Base-by-base conservation (phyloP, 2,329 filamentous ascomycete genomes). In the Orbilia javanica region DNA sequence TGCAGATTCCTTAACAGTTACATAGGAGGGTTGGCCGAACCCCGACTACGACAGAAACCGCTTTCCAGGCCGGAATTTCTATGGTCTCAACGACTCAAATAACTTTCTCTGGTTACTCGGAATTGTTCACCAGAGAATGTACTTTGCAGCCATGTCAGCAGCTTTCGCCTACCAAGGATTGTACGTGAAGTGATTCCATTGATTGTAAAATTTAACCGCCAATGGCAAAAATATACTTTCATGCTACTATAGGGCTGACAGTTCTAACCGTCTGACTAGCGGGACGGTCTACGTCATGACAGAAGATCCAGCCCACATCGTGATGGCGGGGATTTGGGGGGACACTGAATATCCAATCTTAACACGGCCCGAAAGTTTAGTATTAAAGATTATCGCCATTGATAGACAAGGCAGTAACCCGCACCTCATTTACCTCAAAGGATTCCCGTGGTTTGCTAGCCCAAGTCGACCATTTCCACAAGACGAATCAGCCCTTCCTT, bases 271-370 rank as follows among this genome's bases (percentile, higher is more conserved):
- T 27, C 13, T 50, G 4, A 25, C 44, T 22, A 29, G 22, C 13
- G 57, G 68, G 5, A 55, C 44, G n/a, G 68, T 55, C 13, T 72
- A 55, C 20, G 46, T 72, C 10, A 55, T 72, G 68, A 72, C 68
- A 27, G 68, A 72, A 34, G 46, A 72, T 34, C 68, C 68, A 7
- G 18, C 29, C 29, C 50, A 48, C 18, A 44, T 48, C 6, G 7
- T 27, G 11, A 64, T 72, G 68, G 44, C 22, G 5, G 62, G 11
- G 10, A 66, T 73, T n/a, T 72, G 68, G 68, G 55, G 67, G 4
- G 53, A 50, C 22, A 29, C 27, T 10, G 67, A 71, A 29, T 71
- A 27, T 36, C 67, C 67, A 1, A 27, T 34, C 3, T 36, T 71
- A 27, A 70, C 67, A 8, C 25, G 42, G 15, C 2, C 44, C 4